A percentile compares a stretch with the other conserved stretches of the same genome.
Evolutionary conservation across 345 rosid species (phyloP).

Genomic region (Brassica nigra): DNA sequence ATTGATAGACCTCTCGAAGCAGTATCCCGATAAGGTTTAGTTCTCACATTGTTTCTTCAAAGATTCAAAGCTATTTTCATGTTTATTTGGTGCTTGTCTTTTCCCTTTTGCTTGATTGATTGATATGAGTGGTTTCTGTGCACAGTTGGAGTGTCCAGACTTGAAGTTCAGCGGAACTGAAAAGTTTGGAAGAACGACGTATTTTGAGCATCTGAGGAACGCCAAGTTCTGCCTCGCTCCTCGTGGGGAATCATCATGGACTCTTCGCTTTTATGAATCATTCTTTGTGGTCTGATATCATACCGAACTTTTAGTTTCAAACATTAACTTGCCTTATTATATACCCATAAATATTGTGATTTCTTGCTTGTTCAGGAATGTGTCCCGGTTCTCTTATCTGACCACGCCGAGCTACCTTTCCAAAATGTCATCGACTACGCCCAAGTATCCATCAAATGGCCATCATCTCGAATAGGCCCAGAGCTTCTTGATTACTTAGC

Average conservation of each 20-base stretch:
- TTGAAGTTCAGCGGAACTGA: slow-evolving; percentile 88
- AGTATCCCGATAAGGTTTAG: slow-evolving; percentile 80
- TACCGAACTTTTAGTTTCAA: neutral
- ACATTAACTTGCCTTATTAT: neutral
- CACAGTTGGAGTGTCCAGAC: slow-evolving; percentile 96
- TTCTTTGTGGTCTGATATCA: slow-evolving; percentile 72
- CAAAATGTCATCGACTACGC: slow-evolving; percentile 86
- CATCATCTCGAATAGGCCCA: slow-evolving; percentile 71
- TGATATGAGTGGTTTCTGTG: slow-evolving; percentile 13
- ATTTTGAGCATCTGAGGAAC: slow-evolving; percentile 84
- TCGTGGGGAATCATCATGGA: slow-evolving; percentile 98
- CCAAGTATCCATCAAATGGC: slow-evolving; percentile 92
- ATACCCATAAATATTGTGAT: neutral
- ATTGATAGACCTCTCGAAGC: slow-evolving; percentile 79
- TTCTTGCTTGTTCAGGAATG: slow-evolving; percentile 68
- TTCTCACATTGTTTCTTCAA: slow-evolving; percentile 1
- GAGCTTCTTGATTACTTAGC: slow-evolving; percentile 82
- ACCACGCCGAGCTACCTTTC: slow-evolving; percentile 83
- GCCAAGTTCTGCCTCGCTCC: slow-evolving; percentile 98
- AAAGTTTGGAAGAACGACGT: slow-evolving; percentile 74
- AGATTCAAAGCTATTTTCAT: slow-evolving; percentile 3
- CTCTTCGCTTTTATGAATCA: slow-evolving; percentile 92
- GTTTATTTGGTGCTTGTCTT: slow-evolving; percentile 1
- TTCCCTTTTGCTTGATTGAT: neutral
- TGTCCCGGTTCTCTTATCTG: slow-evolving; percentile 90